phyloP scores from a whole-genome alignment of 345 rosid species.

The Gossypioides kirkii region DNA sequence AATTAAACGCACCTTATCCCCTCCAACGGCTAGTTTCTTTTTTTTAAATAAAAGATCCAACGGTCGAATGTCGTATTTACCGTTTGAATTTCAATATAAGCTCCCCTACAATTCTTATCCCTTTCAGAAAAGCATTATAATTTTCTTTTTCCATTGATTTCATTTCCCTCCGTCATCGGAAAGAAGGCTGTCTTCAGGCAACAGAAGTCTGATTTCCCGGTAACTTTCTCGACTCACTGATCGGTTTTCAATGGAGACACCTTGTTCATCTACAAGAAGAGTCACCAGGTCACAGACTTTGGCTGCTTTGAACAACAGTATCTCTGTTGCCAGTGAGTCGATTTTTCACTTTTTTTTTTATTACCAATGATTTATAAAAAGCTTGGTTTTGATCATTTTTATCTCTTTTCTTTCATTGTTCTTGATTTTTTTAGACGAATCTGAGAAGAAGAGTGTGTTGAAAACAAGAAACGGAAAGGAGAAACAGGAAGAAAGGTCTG shows the following conservation, averaged over 20 bases:
- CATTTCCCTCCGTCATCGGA: background rate
- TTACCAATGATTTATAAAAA: background rate
- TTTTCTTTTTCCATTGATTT: background rate
- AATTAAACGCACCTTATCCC: background rate
- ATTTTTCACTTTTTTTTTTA: background rate
- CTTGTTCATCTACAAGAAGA: conserved; percentile 58
- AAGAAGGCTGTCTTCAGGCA: background rate
- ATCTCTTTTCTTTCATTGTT: background rate
- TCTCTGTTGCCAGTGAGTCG: conserved; percentile 44
- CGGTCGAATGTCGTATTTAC: conserved; percentile 32
- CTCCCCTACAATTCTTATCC: conserved; percentile 9
- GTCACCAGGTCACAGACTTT: conserved; percentile 53
- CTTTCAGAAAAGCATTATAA: background rate
- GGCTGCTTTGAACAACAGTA: conserved; percentile 16
- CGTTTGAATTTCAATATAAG: conserved; percentile 22
- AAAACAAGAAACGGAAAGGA: conserved; percentile 35
- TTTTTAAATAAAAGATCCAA: conserved; percentile 22
- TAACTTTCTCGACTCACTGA: background rate
- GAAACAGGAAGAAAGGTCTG: conserved; percentile 45
- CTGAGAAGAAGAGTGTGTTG: conserved; percentile 26
- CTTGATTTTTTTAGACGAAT: conserved; percentile 30
- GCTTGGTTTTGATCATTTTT: background rate
- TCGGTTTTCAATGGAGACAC: conserved; percentile 60
- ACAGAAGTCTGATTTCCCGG: background rate
- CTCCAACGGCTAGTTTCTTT: conserved; percentile 36